Evolutionary conservation across 164 flowering plant genomes (phyloP).

Genomic region (Nelumbo lutea): DNA sequence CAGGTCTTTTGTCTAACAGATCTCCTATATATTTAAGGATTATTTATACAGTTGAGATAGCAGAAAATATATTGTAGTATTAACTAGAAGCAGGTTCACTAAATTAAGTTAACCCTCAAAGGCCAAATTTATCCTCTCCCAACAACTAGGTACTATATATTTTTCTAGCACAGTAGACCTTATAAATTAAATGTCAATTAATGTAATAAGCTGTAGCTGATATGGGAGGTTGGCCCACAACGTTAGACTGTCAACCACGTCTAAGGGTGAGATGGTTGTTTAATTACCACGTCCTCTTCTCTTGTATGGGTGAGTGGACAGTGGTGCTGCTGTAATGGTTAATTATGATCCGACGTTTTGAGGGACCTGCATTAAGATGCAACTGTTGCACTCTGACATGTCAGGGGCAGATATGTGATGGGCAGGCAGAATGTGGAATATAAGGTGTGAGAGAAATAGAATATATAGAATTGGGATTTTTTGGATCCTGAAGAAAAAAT

Average conservation of each 20-base stretch:
- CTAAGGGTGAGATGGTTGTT: not conserved
- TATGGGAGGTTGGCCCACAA: not conserved
- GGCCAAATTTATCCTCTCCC: no score
- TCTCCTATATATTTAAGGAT: no score
- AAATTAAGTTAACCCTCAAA: no score
- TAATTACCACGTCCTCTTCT: no score
- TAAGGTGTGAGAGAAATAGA: slow-evolving; percentile 63
- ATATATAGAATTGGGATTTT: slow-evolving; percentile 48
- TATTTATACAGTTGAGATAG: no score
- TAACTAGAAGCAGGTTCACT: no score
- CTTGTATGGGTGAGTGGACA: not conserved
- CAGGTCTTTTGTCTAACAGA: no score
- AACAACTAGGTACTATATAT: not conserved
- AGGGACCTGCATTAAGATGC: slow-evolving; percentile 10
- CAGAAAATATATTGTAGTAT: no score
- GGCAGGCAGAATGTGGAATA: slow-evolving; percentile 32
- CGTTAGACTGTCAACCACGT: not conserved
- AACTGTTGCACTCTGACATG: slow-evolving; percentile 43
- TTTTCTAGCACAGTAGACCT: not conserved
- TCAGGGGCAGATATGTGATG: slow-evolving; percentile 29
- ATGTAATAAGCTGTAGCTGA: not conserved
- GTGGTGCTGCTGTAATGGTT: no score
- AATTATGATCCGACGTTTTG: not conserved
- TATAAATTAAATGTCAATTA: not conserved
- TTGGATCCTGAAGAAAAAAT: slow-evolving; percentile 51